Conservation (phyloP, 768 basidiomycete species). For the Lyophyllum atratum region DNA sequence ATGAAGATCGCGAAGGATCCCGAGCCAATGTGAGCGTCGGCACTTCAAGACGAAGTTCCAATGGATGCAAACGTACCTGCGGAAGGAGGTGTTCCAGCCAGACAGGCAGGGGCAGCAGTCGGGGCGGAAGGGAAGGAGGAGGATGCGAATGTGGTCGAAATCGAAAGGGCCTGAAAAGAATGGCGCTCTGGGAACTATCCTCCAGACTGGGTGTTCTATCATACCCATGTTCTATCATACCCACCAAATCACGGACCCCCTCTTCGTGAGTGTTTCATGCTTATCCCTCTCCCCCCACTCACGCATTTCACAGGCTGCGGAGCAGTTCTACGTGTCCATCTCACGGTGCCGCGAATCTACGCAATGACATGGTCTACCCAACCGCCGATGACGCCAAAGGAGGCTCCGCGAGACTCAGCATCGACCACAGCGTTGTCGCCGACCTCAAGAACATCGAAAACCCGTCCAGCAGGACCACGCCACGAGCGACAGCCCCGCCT, state of each 20-base stretch:
- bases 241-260: background rate
- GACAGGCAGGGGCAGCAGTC: background rate
- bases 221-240: no score
- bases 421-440: background rate
- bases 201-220: constrained; percentile 6
- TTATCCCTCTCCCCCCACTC: background rate
- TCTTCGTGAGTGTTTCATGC: background rate
- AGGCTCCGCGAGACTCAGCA: background rate
- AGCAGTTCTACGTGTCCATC: constrained; percentile 3
- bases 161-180: background rate
- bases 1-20: background rate
- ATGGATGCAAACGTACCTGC: no score
- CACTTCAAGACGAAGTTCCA: no score
- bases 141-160: background rate
- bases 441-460: background rate
- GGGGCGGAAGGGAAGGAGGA: background rate
- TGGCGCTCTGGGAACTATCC: background rate
- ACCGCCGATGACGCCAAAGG: background rate
- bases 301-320: constrained; percentile 1
- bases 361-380: background rate
- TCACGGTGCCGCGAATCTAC: background rate
- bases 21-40: no score
- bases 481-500: no score
- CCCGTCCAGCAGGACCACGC: no score
- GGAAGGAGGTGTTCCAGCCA: no score